phyloP scores from a whole-genome alignment of 2,329 filamentous ascomycete genomes.

The Monilinia laxa region DNA sequence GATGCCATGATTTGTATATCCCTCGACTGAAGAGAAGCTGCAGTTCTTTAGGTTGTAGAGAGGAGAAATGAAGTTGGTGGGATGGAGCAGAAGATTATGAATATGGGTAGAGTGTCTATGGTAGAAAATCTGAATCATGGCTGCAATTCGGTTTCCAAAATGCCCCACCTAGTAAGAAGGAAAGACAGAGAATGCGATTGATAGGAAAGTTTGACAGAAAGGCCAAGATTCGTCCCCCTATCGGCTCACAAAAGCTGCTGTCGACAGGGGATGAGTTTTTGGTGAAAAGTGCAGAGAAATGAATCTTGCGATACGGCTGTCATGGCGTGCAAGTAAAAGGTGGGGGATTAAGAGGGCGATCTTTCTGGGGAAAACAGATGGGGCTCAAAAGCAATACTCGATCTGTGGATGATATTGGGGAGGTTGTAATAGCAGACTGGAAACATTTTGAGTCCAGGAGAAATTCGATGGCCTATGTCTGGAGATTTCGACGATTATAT shows the following conservation, averaged over 20 bases:
- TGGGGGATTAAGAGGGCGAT: not conserved
- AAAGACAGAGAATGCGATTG: too few species aligned
- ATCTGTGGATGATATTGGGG: not conserved
- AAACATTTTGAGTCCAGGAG: not conserved
- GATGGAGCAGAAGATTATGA: not conserved
- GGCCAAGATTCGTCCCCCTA: too few species aligned
- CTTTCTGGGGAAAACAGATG: not conserved
- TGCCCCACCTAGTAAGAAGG: too few species aligned
- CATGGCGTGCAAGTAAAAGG: not conserved
- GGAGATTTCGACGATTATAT: not conserved
- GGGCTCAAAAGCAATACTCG: not conserved
- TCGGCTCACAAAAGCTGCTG: too few species aligned
- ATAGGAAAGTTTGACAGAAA: too few species aligned
- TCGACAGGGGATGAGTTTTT: not conserved
- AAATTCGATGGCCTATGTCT: not conserved
- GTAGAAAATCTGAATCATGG: not conserved
- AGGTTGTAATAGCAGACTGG: not conserved
- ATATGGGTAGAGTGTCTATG: not conserved
- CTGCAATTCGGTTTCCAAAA: too few species aligned
- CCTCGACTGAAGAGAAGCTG: not conserved
- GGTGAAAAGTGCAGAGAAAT: not conserved
- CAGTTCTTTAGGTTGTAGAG: not conserved
- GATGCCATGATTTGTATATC: not conserved
- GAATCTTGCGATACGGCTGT: not conserved
- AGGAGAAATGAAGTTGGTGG: not conserved